Evolutionary conservation across 352 stramenopile species (phyloP), one percentile per base, ranked within the genome.

Genomic region (Blastocystis sp.): DNA sequence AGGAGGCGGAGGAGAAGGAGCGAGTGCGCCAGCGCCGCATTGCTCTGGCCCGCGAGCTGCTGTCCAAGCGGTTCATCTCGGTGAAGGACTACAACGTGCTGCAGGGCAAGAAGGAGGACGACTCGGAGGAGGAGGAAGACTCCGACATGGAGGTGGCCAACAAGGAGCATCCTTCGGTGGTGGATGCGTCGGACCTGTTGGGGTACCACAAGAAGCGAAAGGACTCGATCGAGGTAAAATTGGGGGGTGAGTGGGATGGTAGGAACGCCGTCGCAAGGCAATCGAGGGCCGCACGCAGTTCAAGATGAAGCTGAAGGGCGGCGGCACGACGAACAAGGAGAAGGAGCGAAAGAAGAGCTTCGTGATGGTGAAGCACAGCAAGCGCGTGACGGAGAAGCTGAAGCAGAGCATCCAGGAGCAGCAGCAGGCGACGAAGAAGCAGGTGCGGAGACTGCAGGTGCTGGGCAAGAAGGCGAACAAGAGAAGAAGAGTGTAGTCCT

Each of bases 331-430:
- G 53, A 98, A 98, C 91, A 96, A 92, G 76, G 96, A 98, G 91
- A 98, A 98, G 92, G 93, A 94, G 88, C 92, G 96, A 67, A 93
- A 95, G 11, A 98, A 98, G 92, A 97, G 98, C 90, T 98, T 97
- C 80, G 93, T 96, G 89, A 98, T 98, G 96, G 94, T 97, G 66
- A 97, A 97, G 89, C 97, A 97, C 90, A 96, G 94, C 89, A 92
- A 92, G 77, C 90, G 91, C 43, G 94, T 97, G 77, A 93, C 96
- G 90, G 91, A 89, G 87, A 95, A 96, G 91, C 92, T 95, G 77
- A 92, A 94, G 62, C 91, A 93, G 87, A 94, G 91, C 62, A 93
- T 94, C 62, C 92, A 92, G 40, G 91, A 95, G 88, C 92, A 96
- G 64, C 93, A 96, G 89, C 89, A 90, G 40, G 86, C 91, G 88